Conservation (phyloP, 2,329 filamentous ascomycete genomes). For the Aureobasidium sp. region DNA sequence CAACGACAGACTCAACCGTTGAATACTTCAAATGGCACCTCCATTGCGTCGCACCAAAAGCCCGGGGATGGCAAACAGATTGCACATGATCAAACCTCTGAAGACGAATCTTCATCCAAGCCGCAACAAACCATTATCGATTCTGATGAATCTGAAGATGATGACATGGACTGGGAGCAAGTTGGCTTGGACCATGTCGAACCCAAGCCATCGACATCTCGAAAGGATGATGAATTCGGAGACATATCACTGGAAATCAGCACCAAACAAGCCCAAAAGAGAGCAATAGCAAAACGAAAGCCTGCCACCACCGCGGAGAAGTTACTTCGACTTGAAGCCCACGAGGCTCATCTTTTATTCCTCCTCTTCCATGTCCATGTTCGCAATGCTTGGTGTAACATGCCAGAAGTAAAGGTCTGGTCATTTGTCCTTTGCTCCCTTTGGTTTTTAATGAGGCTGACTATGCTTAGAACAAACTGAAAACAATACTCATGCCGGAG, state of each 20-base stretch:
- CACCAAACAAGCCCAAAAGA: slow-evolving; percentile 24
- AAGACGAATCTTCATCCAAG: neutral
- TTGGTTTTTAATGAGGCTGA: neutral
- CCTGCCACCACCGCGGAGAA: slow-evolving; percentile 49
- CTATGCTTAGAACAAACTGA: slow-evolving; percentile 39
- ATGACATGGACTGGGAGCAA: slow-evolving; percentile 56
- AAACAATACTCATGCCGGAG: slow-evolving; percentile 56
- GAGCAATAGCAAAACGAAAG: slow-evolving; percentile 36
- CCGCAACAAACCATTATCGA: slow-evolving; percentile 14
- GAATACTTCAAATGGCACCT: neutral
- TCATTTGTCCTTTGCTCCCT: neutral
- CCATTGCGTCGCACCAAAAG: neutral
- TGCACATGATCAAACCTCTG: neutral
- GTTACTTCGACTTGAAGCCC: slow-evolving; percentile 60
- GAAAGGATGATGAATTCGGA: slow-evolving; percentile 23
- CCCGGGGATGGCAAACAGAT: neutral
- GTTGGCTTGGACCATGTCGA: slow-evolving; percentile 37
- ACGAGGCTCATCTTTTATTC: slow-evolving; percentile 79
- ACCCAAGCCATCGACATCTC: slow-evolving; percentile 17
- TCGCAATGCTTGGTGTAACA: slow-evolving; percentile 83
- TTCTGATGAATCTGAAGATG: slow-evolving; percentile 45
- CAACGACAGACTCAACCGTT: neutral
- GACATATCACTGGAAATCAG: slow-evolving; percentile 36
- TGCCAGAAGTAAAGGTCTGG: slow-evolving; percentile 15
- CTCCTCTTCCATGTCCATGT: slow-evolving; percentile 67